Conservation (phyloP, 805 yeast species). For the Metschnikowia aberdeeniae region DNA sequence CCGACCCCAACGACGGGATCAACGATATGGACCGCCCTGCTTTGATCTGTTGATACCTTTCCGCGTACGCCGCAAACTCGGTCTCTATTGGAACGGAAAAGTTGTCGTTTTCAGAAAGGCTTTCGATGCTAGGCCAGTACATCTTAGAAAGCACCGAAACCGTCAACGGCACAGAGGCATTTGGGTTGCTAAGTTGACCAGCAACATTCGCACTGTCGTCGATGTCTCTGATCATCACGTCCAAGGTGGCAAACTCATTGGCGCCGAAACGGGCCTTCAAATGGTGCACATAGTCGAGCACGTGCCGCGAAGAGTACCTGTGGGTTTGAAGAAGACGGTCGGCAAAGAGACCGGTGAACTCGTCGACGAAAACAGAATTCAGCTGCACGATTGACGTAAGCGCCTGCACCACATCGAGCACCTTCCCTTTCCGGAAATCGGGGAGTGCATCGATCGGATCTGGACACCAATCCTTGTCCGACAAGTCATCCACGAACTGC, state of each 20-base stretch:
- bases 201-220: conserved; percentile 50
- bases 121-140: conserved; percentile 68
- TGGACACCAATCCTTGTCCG: conserved; percentile 66
- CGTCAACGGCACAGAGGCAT: not conserved
- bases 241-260: conserved; percentile 61
- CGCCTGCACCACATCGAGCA: conserved; percentile 66
- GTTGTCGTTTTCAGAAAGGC: conserved; percentile 25
- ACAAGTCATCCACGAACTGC: conserved; percentile 33
- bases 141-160: conserved; percentile 62
- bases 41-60: conserved; percentile 41
- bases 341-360: conserved; percentile 60
- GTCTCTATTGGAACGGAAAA: conserved; percentile 50
- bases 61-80: conserved; percentile 42
- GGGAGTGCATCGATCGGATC: conserved; percentile 91
- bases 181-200: conserved; percentile 25
- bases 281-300: conserved; percentile 43
- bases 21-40: conserved; percentile 57
- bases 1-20: conserved; percentile 58
- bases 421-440: conserved; percentile 61
- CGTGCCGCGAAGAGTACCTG: conserved; percentile 37
- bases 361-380: conserved; percentile 61
- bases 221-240: conserved; percentile 81
- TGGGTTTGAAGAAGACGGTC: conserved; percentile 45
- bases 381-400: conserved; percentile 69
- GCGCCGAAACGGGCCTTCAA: conserved; percentile 65